Evolutionary conservation across 768 basidiomycete species (phyloP).

Genomic region (Kwoniella sp.): DNA sequence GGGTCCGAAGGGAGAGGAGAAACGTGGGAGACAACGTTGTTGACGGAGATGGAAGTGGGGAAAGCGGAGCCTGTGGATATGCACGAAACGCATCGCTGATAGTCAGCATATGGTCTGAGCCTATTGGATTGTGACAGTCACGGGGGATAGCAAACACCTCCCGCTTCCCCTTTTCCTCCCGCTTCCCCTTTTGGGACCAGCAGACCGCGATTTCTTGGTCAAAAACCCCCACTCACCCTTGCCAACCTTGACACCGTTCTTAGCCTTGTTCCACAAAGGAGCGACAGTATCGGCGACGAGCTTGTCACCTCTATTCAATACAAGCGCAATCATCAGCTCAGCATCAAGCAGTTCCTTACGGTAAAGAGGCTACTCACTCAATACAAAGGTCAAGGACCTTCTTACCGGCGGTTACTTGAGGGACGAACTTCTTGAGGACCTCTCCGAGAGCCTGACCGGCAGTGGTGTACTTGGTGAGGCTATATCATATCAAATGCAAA

Average conservation of each 20-base stretch:
- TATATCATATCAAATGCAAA: conserved; percentile 7
- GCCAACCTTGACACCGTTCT: conserved; percentile 81
- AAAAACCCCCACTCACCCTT: conserved; percentile 67
- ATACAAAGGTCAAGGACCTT: conserved; percentile 83
- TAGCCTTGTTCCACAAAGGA: conserved; percentile 82
- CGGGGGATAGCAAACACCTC: no score
- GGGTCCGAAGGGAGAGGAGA: conserved; percentile 84
- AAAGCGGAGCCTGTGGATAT: conserved; percentile 66
- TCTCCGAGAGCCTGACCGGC: conserved; percentile 86
- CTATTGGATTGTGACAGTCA: not conserved
- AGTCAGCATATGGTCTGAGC: not conserved
- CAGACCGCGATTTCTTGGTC: no score
- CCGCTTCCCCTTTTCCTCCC: no score
- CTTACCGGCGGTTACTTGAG: conserved; percentile 74
- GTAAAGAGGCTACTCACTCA: no score
- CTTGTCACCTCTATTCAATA: conserved; percentile 71
- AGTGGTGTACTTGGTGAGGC: conserved; percentile 64
- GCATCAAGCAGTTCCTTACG: no score
- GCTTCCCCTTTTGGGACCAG: no score
- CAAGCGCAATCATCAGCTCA: not conserved
- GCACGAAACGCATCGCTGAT: no score
- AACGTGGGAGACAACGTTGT: conserved; percentile 94
- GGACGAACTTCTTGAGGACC: conserved; percentile 82
- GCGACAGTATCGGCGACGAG: conserved; percentile 82
- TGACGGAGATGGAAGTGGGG: conserved; percentile 90